Conservation (phyloP, 345 rosid genomes). For the Odontarrhena argentea region DNA sequence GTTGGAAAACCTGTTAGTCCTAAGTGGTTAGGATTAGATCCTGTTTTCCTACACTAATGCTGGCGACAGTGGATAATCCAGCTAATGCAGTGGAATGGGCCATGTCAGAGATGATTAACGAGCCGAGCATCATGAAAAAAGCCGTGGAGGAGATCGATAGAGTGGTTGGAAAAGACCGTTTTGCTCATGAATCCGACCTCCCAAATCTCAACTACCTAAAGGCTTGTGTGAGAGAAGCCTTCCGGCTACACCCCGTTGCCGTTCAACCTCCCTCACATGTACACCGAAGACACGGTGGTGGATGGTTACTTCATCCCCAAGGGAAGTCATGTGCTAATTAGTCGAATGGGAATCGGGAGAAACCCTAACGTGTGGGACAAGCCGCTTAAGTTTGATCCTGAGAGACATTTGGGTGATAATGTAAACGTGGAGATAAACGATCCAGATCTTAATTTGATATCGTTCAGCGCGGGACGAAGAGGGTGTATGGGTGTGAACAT, state of each 20-base stretch:
- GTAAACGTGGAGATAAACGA: slow-evolving; percentile 37
- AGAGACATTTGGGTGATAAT: slow-evolving; percentile 43
- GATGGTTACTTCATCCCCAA: slow-evolving; percentile 57
- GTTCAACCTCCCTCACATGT: slow-evolving; percentile 54
- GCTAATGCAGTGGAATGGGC: slow-evolving; percentile 62
- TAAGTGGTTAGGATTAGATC: no score
- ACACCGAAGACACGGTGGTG: slow-evolving; percentile 34
- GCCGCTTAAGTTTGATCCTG: slow-evolving; percentile 50
- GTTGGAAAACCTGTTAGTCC: no score
- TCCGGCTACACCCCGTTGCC: slow-evolving; percentile 54
- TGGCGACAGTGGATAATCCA: slow-evolving; percentile 59
- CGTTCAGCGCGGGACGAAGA: slow-evolving; percentile 56
- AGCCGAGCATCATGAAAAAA: slow-evolving; percentile 46
- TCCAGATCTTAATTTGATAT: slow-evolving; percentile 42
- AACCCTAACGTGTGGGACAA: slow-evolving; percentile 55
- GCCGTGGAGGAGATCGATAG: slow-evolving; percentile 51
- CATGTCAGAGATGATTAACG: slow-evolving; percentile 56
- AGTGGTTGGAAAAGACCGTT: slow-evolving; percentile 51
- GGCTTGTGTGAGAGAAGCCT: slow-evolving; percentile 57
- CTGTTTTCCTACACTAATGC: no score
- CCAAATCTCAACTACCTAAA: slow-evolving; percentile 50
- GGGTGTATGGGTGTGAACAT: slow-evolving; percentile 51
- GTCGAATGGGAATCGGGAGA: slow-evolving; percentile 50
- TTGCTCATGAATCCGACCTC: slow-evolving; percentile 56
- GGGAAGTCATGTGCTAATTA: slow-evolving; percentile 50